These are phyloP conservation scores for Pestalotiopsis sp. DNA, from an alignment of 2,329 filamentous ascomycete genomes.

Conservation along the genomic window DNA sequence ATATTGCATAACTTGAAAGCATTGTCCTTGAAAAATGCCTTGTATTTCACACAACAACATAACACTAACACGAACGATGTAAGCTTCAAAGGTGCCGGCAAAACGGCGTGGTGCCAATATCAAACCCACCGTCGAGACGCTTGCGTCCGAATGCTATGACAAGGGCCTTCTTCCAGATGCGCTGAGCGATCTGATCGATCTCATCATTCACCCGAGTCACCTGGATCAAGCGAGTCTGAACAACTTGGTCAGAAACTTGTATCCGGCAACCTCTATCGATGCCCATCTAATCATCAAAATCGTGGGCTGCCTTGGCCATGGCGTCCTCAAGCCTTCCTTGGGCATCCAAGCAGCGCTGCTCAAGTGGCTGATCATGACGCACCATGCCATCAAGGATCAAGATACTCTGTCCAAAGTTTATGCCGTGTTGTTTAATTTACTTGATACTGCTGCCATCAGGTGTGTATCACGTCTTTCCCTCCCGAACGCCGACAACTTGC, in stretches of 20 bases:
- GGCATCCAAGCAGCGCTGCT: constrained; percentile 71
- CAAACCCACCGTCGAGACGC: constrained; percentile 63
- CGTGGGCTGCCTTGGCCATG: constrained; percentile 75
- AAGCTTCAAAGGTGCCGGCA: constrained; percentile 61
- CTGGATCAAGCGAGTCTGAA: constrained; percentile 77
- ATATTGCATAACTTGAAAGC: constrained; percentile 14
- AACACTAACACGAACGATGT: background rate
- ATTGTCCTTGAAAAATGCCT: too few relatives aligned
- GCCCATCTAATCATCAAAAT: constrained; percentile 64
- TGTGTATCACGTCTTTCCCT: constrained; percentile 31
- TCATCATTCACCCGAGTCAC: constrained; percentile 66
- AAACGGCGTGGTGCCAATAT: constrained; percentile 67
- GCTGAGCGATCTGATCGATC: constrained; percentile 64
- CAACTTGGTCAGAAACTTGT: constrained; percentile 72
- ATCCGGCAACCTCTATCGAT: constrained; percentile 68
- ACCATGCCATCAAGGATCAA: constrained; percentile 69
- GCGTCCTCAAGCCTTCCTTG: constrained; percentile 72
- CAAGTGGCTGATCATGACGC: constrained; percentile 77
- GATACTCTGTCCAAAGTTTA: constrained; percentile 70
- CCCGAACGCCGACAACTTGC: constrained; percentile 19
- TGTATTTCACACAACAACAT: too few relatives aligned
- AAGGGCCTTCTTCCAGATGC: constrained; percentile 64
- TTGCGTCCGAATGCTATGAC: constrained; percentile 66
- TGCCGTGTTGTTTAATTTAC: constrained; percentile 74
- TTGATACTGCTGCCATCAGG: constrained; percentile 79